Percentiles rank a stretch among this genome's conserved stretches.
phyloP scores from a whole-genome alignment of 225 moss, liverwort and hornwort species.

The Polytrichum formosum region DNA sequence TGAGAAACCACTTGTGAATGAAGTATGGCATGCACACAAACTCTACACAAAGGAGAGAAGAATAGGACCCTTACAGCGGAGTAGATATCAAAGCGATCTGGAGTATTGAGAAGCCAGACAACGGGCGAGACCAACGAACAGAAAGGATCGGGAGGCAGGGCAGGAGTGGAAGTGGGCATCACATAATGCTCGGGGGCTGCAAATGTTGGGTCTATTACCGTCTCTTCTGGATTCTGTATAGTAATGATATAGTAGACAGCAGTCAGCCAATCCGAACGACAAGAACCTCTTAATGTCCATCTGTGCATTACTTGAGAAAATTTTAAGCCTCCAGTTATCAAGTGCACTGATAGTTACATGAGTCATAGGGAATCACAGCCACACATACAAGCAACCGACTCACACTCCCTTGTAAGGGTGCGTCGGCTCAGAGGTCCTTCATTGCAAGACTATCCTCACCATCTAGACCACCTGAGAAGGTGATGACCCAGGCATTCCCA shows the following conservation, averaged over 20 bases:
- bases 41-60: background rate
- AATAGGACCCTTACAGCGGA: slow-evolving; percentile 60
- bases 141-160: slow-evolving; percentile 84
- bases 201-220: slow-evolving; percentile 87
- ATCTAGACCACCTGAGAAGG: no score
- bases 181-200: slow-evolving; percentile 97
- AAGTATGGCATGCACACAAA: background rate
- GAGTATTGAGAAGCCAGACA: slow-evolving; percentile 85
- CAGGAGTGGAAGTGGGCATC: slow-evolving; percentile 85
- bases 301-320: no score
- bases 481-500: no score
- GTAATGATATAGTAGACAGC: slow-evolving; percentile 15
- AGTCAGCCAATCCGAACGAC: slow-evolving; percentile 1
- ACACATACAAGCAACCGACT: no score
- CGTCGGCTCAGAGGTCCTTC: no score
- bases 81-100: slow-evolving; percentile 92
- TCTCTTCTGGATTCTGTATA: slow-evolving; percentile 84
- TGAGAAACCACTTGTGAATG: background rate
- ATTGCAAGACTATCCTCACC: no score
- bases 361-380: no score
- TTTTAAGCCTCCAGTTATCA: no score
- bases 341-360: no score
- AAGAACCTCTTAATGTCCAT: no score
- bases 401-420: no score
- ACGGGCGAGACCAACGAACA: slow-evolving; percentile 88